Conservation (phyloP, 2,329 filamentous ascomycete genomes). For the Fusarium succisae region DNA sequence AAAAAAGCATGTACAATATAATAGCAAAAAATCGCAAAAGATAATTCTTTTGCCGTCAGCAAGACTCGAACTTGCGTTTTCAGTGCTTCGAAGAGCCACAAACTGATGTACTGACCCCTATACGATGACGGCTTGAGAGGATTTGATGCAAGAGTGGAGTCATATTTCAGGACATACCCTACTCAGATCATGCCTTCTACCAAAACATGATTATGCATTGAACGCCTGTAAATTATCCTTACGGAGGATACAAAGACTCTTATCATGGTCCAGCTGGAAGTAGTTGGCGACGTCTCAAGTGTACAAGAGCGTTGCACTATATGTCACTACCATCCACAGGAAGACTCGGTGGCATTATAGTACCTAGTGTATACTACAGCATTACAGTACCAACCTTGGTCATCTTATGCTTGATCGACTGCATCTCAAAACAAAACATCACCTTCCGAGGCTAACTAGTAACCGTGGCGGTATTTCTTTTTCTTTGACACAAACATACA, state of each 20-base stretch:
- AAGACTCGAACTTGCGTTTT: conserved; percentile 40
- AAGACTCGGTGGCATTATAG: background rate
- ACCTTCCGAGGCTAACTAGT: too few relatives aligned
- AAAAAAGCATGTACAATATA: accelerated
- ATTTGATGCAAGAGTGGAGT: background rate
- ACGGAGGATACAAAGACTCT: background rate
- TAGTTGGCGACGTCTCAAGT: too few relatives aligned
- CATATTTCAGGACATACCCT: accelerated
- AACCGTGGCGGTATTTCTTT: too few relatives aligned
- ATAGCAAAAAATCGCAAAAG: background rate
- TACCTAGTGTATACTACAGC: background rate
- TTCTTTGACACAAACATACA: too few relatives aligned
- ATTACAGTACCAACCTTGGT: background rate
- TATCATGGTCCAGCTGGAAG: background rate
- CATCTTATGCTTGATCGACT: background rate
- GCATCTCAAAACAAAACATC: background rate
- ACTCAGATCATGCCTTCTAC: accelerated
- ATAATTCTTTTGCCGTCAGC: conserved; percentile 26
- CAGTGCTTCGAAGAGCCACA: conserved; percentile 34
- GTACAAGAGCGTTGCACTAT: too few relatives aligned
- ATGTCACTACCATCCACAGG: background rate
- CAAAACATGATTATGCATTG: background rate
- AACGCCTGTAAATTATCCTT: background rate
- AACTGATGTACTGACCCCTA: conserved; percentile 39
- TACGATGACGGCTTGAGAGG: conserved; percentile 30